These are phyloP conservation scores for Durusdinium trenchii DNA, from an alignment of 73 alveolate species.

Conservation along the genomic window DNA sequence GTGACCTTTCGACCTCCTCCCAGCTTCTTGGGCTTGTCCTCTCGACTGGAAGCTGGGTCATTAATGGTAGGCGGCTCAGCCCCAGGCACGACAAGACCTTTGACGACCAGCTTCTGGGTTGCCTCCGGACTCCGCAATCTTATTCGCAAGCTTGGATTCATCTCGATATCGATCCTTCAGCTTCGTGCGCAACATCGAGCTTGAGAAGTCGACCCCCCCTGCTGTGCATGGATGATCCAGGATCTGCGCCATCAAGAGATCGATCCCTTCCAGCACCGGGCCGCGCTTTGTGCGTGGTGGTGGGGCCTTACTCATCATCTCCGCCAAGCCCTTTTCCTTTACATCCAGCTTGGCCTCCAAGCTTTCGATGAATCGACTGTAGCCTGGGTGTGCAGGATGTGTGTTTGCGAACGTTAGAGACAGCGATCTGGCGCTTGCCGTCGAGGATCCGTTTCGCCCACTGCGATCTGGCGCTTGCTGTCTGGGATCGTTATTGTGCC, in stretches of 20 bases:
- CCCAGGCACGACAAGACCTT: neutral
- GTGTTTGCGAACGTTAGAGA: neutral
- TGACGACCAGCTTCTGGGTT: no score
- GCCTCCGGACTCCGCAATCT: neutral
- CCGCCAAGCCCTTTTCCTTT: neutral
- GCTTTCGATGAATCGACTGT: neutral
- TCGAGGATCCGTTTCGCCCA: neutral
- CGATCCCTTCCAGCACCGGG: neutral
- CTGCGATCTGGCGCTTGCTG: neutral
- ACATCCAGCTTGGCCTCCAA: neutral
- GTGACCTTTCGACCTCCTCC: neutral
- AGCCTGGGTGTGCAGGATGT: neutral
- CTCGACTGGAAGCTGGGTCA: neutral
- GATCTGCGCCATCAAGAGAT: neutral
- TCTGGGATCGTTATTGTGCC: neutral
- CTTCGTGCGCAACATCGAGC: neutral
- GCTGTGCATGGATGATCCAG: neutral
- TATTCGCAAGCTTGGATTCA: neutral
- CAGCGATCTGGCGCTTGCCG: neutral
- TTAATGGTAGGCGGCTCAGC: neutral
- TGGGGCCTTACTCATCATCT: neutral
- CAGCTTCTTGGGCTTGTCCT: neutral
- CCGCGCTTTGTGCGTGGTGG: neutral
- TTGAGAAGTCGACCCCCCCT: neutral
- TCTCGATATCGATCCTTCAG: neutral